Evolutionary conservation across 768 basidiomycete genomes (phyloP).

Genomic region (Lactifluus pinguis): DNA sequence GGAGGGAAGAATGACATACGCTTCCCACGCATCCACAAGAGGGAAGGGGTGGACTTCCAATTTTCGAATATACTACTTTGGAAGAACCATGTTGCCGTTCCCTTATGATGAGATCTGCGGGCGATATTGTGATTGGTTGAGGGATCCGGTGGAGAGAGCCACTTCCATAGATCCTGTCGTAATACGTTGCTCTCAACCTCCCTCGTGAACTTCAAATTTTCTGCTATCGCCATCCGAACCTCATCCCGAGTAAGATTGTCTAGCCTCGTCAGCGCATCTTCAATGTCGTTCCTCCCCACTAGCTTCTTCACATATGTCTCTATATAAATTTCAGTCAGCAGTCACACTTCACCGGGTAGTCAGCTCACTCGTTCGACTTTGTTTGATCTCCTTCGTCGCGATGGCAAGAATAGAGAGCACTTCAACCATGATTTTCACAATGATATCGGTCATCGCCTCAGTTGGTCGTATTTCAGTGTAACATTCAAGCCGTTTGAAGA

Average conservation of each 20-base stretch:
- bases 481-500: not conserved
- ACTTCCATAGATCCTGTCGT: too few relatives aligned
- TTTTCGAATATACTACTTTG: not conserved
- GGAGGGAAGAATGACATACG: not conserved
- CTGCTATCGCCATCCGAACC: not conserved
- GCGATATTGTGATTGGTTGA: not conserved
- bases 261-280: not conserved
- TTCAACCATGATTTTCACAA: too few relatives aligned
- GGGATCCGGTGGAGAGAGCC: too few relatives aligned
- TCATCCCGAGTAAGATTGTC: not conserved
- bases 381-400: not conserved
- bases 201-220: not conserved
- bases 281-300: not conserved
- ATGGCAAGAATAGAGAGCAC: not conserved
- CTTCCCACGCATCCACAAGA: not conserved
- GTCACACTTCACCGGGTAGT: accelerated
- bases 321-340: not conserved
- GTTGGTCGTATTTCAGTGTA: too few relatives aligned
- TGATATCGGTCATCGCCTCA: too few relatives aligned
- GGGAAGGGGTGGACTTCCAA: not conserved
- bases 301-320: not conserved
- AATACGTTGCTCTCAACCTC: too few relatives aligned
- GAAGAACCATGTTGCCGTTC: not conserved
- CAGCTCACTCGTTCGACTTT: not conserved
- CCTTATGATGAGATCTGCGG: not conserved